Conservation (phyloP, 2,329 filamentous ascomycete species). For the Zymoseptoria brevis region DNA sequence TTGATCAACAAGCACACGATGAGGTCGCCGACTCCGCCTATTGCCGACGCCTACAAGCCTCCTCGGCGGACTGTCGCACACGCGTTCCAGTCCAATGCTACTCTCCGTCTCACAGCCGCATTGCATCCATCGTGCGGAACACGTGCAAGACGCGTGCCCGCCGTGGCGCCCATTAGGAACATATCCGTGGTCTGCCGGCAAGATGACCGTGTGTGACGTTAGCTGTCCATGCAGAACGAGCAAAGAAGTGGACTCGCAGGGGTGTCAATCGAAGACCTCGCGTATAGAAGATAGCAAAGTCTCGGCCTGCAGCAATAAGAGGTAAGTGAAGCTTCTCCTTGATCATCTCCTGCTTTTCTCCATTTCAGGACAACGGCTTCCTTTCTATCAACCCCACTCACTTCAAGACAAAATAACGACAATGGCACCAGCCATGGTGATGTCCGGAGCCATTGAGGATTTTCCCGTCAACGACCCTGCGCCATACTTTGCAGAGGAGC, state of each 20-base stretch:
- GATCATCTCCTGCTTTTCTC: not conserved
- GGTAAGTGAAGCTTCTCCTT: not conserved
- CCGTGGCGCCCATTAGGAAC: not conserved
- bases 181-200: not conserved
- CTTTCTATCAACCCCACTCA: slow-evolving; percentile 35
- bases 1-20: too few species aligned
- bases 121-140: not conserved
- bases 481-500: slow-evolving; percentile 36
- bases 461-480: slow-evolving; percentile 8
- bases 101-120: not conserved
- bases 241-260: not conserved
- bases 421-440: not conserved
- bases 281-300: not conserved
- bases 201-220: not conserved
- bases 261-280: not conserved
- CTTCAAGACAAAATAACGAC: not conserved
- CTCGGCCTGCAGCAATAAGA: not conserved
- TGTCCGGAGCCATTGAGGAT: slow-evolving; percentile 12
- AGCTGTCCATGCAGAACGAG: not conserved
- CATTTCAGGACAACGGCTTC: slow-evolving; percentile 30
- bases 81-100: not conserved
- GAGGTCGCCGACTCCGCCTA: too few species aligned
- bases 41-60: too few species aligned
- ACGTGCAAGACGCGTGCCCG: not conserved
- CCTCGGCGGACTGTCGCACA: not conserved